A percentile compares a stretch with the other conserved stretches of the same genome.
These are phyloP conservation scores for Globisporangium middletonii DNA, from an alignment of 352 stramenopile species.

Conservation along the genomic window DNA sequence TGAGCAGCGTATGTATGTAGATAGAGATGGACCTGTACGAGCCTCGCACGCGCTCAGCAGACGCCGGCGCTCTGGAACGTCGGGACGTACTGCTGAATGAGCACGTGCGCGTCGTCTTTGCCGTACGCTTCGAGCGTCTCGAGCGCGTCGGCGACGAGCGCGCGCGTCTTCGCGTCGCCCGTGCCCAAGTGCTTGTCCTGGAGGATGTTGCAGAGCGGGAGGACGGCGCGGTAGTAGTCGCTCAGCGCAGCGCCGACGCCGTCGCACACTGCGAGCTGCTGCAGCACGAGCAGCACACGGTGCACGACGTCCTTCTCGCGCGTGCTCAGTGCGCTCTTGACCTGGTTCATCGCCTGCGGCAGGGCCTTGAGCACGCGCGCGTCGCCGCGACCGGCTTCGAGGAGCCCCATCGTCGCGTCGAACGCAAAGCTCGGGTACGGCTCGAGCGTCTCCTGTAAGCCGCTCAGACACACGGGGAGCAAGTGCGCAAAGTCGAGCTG, in stretches of 20 bases:
- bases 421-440: slow-evolving; percentile 70
- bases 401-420: slow-evolving; percentile 52
- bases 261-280: slow-evolving; percentile 67
- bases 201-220: slow-evolving; percentile 79
- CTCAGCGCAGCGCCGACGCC: slow-evolving; percentile 53
- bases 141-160: slow-evolving; percentile 54
- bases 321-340: slow-evolving; percentile 60
- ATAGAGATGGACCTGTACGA: too few relatives aligned
- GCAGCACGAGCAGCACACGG: slow-evolving; percentile 60
- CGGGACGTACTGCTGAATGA: slow-evolving; percentile 78
- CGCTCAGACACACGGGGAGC: slow-evolving; percentile 65
- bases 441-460: slow-evolving; percentile 68
- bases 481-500: slow-evolving; percentile 62
- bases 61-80: slow-evolving; percentile 38
- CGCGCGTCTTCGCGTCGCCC: slow-evolving; percentile 48
- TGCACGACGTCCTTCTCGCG: slow-evolving; percentile 61
- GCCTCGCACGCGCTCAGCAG: background rate
- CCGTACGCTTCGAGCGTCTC: slow-evolving; percentile 74
- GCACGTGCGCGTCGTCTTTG: slow-evolving; percentile 50
- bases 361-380: slow-evolving; percentile 47
- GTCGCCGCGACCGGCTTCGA: slow-evolving; percentile 45
- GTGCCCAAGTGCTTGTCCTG: slow-evolving; percentile 75
- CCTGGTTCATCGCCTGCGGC: slow-evolving; percentile 45
- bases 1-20: too few relatives aligned
- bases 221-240: slow-evolving; percentile 66